Percentiles rank a stretch among this genome's conserved stretches.
Conservation (phyloP, 768 basidiomycete genomes). For the Agaricus sinodeliciosus region DNA sequence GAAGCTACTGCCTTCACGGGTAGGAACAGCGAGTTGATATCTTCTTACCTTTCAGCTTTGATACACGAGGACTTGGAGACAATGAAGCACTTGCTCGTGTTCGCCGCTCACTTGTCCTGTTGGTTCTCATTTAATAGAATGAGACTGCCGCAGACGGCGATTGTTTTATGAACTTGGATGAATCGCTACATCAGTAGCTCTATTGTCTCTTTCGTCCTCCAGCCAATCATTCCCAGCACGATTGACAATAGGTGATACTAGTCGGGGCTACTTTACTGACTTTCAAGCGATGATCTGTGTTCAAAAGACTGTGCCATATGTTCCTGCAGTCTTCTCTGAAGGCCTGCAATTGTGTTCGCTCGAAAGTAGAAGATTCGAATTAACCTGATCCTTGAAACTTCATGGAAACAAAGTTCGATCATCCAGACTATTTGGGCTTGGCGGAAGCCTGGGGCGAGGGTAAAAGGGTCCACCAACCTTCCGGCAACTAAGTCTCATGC, state of each 20-base stretch:
- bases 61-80: slow-evolving; percentile 1
- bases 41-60: neutral
- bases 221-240: neutral
- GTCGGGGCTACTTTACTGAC: too few relatives aligned
- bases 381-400: neutral
- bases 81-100: slow-evolving; percentile 4
- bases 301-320: neutral
- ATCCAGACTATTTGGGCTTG: neutral
- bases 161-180: neutral
- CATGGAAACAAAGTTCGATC: neutral
- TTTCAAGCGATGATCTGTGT: too few relatives aligned
- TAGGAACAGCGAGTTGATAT: neutral
- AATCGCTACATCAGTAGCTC: neutral
- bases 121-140: slow-evolving; percentile 1
- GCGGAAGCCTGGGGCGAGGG: neutral
- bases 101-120: neutral
- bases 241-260: neutral
- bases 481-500: slow-evolving; percentile 4
- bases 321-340: neutral
- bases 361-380: neutral
- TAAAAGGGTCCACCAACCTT: neutral
- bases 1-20: neutral
- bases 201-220: neutral
- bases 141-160: neutral
- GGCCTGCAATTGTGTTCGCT: neutral